phyloP scores from a whole-genome alignment of 257 asterid species.

The Scutellaria galericulata region DNA sequence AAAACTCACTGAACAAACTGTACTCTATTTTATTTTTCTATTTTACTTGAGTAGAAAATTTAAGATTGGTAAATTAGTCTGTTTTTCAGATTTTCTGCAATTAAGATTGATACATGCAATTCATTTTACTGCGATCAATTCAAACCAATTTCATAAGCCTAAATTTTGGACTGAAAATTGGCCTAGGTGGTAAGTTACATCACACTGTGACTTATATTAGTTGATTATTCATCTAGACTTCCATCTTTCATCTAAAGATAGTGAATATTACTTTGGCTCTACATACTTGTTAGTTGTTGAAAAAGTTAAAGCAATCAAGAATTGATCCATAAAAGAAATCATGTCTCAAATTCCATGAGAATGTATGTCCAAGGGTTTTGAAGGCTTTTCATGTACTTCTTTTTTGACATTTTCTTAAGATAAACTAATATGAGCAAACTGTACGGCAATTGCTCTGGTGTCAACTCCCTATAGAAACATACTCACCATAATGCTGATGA shows the following conservation, averaged over 20 bases:
- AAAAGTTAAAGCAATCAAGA: neutral
- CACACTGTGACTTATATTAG: neutral
- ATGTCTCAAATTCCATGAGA: neutral
- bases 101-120: conserved; percentile 87
- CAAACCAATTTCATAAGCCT: conserved; percentile 79
- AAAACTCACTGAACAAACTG: no score
- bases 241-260: conserved; percentile 13
- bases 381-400: no score
- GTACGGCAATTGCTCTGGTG: no score
- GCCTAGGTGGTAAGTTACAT: conserved; percentile 86
- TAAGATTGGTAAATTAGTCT: no score
- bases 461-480: no score
- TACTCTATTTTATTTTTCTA: no score
- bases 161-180: conserved; percentile 97
- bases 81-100: no score
- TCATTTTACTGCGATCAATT: conserved; percentile 85
- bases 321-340: neutral
- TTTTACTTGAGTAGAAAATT: no score
- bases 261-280: neutral
- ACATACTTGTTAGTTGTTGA: conserved; percentile 1
- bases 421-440: no score
- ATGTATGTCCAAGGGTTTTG: no score
- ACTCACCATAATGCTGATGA: no score
- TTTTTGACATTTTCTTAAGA: no score
- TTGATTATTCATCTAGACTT: conserved; percentile 26